A percentile compares a stretch with the other conserved stretches of the same genome.
Evolutionary conservation across 768 basidiomycete genomes (phyloP).

Genomic region (Phanerochaete sordida): DNA sequence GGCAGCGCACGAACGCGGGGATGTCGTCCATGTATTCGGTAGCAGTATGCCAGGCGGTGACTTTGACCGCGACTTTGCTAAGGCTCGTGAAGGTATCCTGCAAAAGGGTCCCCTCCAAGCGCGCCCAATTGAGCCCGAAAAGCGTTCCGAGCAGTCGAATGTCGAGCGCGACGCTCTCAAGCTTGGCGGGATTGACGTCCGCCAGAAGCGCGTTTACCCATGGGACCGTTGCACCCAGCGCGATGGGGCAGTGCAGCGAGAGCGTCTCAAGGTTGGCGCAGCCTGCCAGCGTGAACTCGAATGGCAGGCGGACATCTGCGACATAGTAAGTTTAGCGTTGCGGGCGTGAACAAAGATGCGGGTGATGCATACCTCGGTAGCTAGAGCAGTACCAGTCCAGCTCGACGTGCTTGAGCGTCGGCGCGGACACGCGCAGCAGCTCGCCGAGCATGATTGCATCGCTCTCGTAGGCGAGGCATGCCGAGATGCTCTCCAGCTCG

Average conservation of each 20-base stretch:
- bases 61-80: constrained; percentile 9
- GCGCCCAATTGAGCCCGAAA: constrained; percentile 21
- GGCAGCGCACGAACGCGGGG: constrained; percentile 9
- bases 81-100: constrained; percentile 8
- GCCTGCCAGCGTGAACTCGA: constrained; percentile 15
- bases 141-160: constrained; percentile 22
- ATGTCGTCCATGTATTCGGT: constrained; percentile 11
- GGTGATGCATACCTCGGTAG: constrained; percentile 12
- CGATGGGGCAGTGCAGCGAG: constrained; percentile 17
- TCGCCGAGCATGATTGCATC: constrained; percentile 20
- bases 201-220: constrained; percentile 19
- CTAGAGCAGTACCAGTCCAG: constrained; percentile 21
- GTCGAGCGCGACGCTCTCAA: constrained; percentile 17
- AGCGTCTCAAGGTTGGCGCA: constrained; percentile 18
- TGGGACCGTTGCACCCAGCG: constrained; percentile 13
- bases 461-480: constrained; percentile 14
- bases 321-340: not conserved
- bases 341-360: not conserved
- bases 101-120: constrained; percentile 10
- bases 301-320: constrained; percentile 18
- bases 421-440: constrained; percentile 16
- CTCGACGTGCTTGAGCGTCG: constrained; percentile 17
- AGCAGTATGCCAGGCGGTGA: constrained; percentile 21
- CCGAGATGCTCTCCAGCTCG: constrained; percentile 15
- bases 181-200: constrained; percentile 8